Base-by-base conservation (phyloP, 768 basidiomycete genomes). In the Thelephora ganbajun region DNA sequence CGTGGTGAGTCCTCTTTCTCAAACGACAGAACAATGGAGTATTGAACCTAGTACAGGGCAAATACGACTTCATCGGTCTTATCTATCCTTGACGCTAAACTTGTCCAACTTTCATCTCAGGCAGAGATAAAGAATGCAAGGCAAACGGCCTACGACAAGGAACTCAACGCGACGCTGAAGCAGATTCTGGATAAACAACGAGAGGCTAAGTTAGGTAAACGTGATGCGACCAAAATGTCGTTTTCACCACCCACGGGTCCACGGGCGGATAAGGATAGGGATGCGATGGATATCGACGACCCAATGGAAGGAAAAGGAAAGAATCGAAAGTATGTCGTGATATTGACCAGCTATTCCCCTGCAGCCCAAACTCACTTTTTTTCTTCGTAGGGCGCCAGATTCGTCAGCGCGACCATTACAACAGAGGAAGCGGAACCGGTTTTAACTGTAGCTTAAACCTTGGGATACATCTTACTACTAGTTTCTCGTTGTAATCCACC, bases 61-160 rank as follows among this genome's bases (percentile, higher is more conserved):
- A 66, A 70, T 12, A 88, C 80, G 11, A 83, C 86, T 2, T 70
- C 80, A 5, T 63, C 72, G 5, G 80, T 92, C 5, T 72, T 94
- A 44, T 56, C 70, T 4, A 77, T 85, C 3, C 74, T 94, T 13
- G 85, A 91, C 54, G 63, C 68, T 22, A 83, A 84, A 63, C 73
- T 93, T 41, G 61, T 64, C 16, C 57, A 69, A 20, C 73, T 87
- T n/a, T 62, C 74, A 0, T 58, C 65, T 6, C 68, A 75, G 46
- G 60, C 61, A 5, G 67, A 64, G 2, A 59, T 59, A 1, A 62
- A 62, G 12, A 74, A 74, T 49, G 50, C 53, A 2, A 59, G 61
- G n/a, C 68, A 69, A 35, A 67, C 71, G 12, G 72, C 72, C 11
- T 75, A 87, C 49, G 81, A 87, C 37, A 69, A 60, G 50, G 53